Evolutionary conservation across 306 rosid genomes (phyloP), one percentile per base, ranked within the genome.

Genomic region (Ormosia semicastrata): DNA sequence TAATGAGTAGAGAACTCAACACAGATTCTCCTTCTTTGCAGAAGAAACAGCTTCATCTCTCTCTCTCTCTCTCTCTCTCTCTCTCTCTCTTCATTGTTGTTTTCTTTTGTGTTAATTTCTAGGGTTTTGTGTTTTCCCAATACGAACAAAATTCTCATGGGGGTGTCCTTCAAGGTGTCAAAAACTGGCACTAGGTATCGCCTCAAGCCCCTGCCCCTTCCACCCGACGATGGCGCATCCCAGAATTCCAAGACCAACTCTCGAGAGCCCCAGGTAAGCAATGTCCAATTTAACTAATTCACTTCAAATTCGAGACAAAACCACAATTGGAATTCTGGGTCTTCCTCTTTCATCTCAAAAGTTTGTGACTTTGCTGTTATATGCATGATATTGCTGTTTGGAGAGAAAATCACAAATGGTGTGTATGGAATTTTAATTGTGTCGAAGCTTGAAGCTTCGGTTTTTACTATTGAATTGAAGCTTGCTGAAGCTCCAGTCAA

Each of bases 101-200:
- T 72, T 53, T 44, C 87, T 6, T 37, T 12, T 46, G 41, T 39
- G 24, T 32, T 39, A n/a, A 14, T 60, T 77, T 59, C 37, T 87
- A 84, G 90, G 90, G 88, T 84, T 87, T 84, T 69, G 12, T 2
- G 15, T 59, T 29, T 58, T 15, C 65, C n/a, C 29, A 37, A 52
- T 54, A 40, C 14, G 4, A 44, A 6, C 0, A 56, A 62, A 71
- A 62, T 71, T 66, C 7, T 6, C 12, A 87, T 87, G 90, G 90
- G 90, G 52, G 82, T 87, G 36, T 84, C 90, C 69, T 87, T 87
- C 82, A 87, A 84, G 82, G 82, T 87, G 69, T 87, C 90, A 14
- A 87, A 81, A 58, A 77, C 71, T 58, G 90, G 90, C 52, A 73
- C 86, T 46, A 81, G 84, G 88, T 87, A 73, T 87, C 86, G 77